A percentile compares a stretch with the other conserved stretches of the same genome.
These are phyloP conservation scores for Ustilago curta DNA, from an alignment of 1,284 basidiomycete species.

Conservation along the genomic window DNA sequence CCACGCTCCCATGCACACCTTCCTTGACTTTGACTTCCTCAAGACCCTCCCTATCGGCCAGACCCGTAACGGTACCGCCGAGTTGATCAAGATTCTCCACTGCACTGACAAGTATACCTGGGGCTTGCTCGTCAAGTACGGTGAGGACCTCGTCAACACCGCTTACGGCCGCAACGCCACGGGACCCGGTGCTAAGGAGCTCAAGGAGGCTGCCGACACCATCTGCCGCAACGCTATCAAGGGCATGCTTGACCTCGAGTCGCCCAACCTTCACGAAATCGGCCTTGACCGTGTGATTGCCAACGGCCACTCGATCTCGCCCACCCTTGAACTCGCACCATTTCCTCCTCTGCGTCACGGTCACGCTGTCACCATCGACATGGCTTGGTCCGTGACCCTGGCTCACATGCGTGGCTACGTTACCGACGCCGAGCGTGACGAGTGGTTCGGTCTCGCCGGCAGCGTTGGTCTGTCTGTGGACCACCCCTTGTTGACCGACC, in stretches of 20 bases:
- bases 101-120: slow-evolving; percentile 71
- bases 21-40: slow-evolving; percentile 72
- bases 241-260: slow-evolving; percentile 72
- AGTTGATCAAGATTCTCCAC: slow-evolving; percentile 72
- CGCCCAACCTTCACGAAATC: slow-evolving; percentile 72
- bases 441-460: slow-evolving; percentile 70
- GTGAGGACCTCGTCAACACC: slow-evolving; percentile 71
- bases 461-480: slow-evolving; percentile 71
- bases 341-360: slow-evolving; percentile 68
- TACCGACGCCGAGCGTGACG: slow-evolving; percentile 70
- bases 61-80: slow-evolving; percentile 72
- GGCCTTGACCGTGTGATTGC: slow-evolving; percentile 72
- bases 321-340: slow-evolving; percentile 70
- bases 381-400: slow-evolving; percentile 71
- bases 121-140: slow-evolving; percentile 71
- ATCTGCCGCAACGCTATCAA: slow-evolving; percentile 71
- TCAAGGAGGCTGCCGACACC: slow-evolving; percentile 67
- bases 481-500: slow-evolving; percentile 70
- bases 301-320: slow-evolving; percentile 72
- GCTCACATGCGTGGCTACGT: slow-evolving; percentile 70
- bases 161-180: slow-evolving; percentile 70
- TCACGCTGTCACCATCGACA: slow-evolving; percentile 71
- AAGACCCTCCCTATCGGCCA: slow-evolving; percentile 71
- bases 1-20: slow-evolving; percentile 72
- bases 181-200: slow-evolving; percentile 67